Base-by-base conservation (phyloP, 2,329 filamentous ascomycete species). In the Fusarium annulatum region DNA sequence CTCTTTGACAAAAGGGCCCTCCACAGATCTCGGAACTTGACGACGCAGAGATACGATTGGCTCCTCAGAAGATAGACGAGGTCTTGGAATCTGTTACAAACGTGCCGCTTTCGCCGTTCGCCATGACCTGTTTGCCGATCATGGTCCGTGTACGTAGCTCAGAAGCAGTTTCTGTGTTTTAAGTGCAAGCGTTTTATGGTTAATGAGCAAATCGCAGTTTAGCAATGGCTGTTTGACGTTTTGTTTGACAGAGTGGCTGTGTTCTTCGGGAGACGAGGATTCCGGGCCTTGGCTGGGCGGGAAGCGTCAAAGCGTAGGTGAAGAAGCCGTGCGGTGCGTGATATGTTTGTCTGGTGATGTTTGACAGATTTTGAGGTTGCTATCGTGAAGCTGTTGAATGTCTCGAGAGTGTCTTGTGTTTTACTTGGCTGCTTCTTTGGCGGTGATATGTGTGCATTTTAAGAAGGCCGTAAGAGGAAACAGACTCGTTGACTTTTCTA, bases 271-370 rank as follows among this genome's bases (percentile, higher is more conserved):
- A 67, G 38, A 61, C 45, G 45, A 38, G 39, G 34, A 52, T 67
- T 61, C 64, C 64, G 64, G 39, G 64, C 36, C 63, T 66, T 66
- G 61, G 62, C 45, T 16, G 15, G 3, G 45, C 52, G 8, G 18
- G 2, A 7, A 51, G 4, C 36, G 62, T 87, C 76, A 81, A 81
- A 53, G 90, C 61, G 61, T 65, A n/a, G 7, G 33, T 38, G 38
- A 65, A 48, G 45, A 49, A 45, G n/a, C 34, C 23, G 18, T 52
- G n/a, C n/a, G 49, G 30, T 34, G 21, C 48, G 48, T 52, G 30
- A 26, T 36, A 15, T 52, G 49, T 52, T 36, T 52, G 30, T 33
- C 18, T 58, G 9, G 33, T 51, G 43, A 66, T 48, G 48, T 65
- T 66, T 66, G 16, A 28, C 28, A 42, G 12, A 15, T 33, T 48